Evolutionary conservation across 1,284 basidiomycete genomes (phyloP).

Genomic region (Peniophora sp.): DNA sequence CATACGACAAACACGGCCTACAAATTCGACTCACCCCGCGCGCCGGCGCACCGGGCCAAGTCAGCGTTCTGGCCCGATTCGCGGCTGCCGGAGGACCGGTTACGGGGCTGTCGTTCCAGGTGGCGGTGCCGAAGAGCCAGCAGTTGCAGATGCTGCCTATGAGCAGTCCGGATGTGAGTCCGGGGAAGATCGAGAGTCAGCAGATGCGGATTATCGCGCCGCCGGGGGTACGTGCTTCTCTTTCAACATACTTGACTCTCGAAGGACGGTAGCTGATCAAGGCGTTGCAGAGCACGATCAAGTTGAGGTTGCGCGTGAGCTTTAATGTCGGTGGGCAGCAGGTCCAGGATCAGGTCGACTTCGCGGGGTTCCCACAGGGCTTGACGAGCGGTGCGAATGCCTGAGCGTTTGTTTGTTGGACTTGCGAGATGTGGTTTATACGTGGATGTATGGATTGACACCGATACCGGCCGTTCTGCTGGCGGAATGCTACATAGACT

Average conservation of each 20-base stretch:
- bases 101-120: constrained; percentile 84
- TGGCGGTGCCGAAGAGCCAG: constrained; percentile 98
- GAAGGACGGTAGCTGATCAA: not conserved
- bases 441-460: not conserved
- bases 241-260: not conserved
- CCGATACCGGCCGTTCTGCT: too few relatives aligned
- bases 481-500: too few relatives aligned
- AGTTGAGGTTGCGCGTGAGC: constrained; percentile 81
- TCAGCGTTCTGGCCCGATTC: constrained; percentile 89
- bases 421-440: too few relatives aligned
- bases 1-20: constrained; percentile 88
- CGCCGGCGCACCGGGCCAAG: constrained; percentile 75
- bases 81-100: constrained; percentile 53
- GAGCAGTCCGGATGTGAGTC: constrained; percentile 74
- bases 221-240: constrained; percentile 58
- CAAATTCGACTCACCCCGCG: constrained; percentile 88
- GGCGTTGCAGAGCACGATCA: constrained; percentile 67
- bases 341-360: constrained; percentile 92
- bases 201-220: constrained; percentile 91
- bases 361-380: constrained; percentile 80
- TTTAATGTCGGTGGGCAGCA: constrained; percentile 63
- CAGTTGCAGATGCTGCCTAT: constrained; percentile 98
- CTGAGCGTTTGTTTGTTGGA: too few relatives aligned
- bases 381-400: constrained; percentile 43
- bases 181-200: constrained; percentile 85